phyloP scores from a whole-genome alignment of 768 basidiomycete genomes.

The Tulasnella sp. region DNA sequence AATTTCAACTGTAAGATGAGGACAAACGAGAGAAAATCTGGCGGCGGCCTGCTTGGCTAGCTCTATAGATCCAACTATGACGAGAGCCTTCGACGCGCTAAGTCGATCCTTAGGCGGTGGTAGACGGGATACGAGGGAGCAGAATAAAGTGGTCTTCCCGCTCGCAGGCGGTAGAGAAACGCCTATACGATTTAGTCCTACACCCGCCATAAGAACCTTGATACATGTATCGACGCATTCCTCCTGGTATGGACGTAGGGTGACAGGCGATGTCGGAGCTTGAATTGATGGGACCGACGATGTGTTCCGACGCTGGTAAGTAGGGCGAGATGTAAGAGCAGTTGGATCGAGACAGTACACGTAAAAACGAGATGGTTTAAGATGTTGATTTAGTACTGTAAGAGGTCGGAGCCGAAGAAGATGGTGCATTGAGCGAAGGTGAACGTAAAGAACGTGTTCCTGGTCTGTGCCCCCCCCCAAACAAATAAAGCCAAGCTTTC shows the following conservation, averaged over 20 bases:
- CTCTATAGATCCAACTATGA: too few species aligned
- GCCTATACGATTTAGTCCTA: neutral
- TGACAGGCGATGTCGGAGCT: neutral
- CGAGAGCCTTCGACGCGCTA: too few species aligned
- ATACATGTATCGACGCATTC: neutral
- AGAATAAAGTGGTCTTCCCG: neutral
- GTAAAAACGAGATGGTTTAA: neutral
- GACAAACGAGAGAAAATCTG: too few species aligned
- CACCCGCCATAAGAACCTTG: neutral
- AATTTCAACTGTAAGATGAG: slow-evolving; percentile 74
- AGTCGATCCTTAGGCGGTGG: neutral
- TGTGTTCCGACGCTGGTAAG: neutral
- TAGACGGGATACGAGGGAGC: neutral
- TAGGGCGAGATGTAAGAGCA: neutral
- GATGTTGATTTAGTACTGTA: neutral
- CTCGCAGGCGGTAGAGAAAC: neutral
- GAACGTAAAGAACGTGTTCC: neutral
- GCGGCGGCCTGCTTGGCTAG: too few species aligned
- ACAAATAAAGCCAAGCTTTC: neutral
- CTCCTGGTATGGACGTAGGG: neutral
- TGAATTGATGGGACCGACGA: neutral
- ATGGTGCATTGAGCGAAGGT: neutral
- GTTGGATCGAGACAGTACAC: neutral
- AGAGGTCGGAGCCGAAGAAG: neutral
- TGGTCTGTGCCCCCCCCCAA: neutral